Evolutionary conservation across 305 asterid species (phyloP).

Genomic region (Fraxinus sp.): DNA sequence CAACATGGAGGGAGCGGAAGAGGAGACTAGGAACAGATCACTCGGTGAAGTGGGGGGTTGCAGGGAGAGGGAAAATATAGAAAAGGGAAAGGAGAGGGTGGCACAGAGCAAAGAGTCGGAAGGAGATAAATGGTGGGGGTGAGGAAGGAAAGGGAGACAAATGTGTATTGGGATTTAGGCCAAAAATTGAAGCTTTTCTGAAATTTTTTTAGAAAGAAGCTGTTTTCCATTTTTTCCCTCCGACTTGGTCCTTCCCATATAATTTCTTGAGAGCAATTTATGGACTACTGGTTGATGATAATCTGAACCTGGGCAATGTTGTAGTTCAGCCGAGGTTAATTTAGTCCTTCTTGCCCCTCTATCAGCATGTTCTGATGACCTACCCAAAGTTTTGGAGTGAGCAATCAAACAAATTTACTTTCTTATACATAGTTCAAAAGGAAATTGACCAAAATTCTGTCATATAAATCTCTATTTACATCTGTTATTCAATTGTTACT

Average conservation of each 20-base stretch:
- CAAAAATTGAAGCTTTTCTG: neutral
- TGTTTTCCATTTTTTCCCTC: neutral
- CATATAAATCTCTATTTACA: neutral
- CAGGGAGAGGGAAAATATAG: neutral
- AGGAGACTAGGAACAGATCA: neutral
- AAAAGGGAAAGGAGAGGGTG: neutral
- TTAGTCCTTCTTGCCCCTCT: slow-evolving; percentile 6
- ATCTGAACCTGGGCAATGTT: neutral
- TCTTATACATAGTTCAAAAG: neutral
- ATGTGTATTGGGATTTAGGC: neutral
- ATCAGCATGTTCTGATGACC: neutral
- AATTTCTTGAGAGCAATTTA: neutral
- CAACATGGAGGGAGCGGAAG: neutral
- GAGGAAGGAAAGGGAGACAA: neutral
- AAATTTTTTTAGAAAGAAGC: neutral
- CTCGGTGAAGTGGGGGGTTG: neutral
- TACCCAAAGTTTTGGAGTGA: neutral
- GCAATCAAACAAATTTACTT: neutral
- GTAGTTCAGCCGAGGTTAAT: neutral
- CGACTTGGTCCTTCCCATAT: neutral
- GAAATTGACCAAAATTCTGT: neutral
- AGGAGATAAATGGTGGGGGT: neutral
- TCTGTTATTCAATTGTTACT: neutral
- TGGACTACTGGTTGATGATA: neutral
- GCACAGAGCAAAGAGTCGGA: neutral